These are phyloP conservation scores for Clavispora phyllophila DNA, from an alignment of 805 yeast genomes.

Conservation along the genomic window DNA sequence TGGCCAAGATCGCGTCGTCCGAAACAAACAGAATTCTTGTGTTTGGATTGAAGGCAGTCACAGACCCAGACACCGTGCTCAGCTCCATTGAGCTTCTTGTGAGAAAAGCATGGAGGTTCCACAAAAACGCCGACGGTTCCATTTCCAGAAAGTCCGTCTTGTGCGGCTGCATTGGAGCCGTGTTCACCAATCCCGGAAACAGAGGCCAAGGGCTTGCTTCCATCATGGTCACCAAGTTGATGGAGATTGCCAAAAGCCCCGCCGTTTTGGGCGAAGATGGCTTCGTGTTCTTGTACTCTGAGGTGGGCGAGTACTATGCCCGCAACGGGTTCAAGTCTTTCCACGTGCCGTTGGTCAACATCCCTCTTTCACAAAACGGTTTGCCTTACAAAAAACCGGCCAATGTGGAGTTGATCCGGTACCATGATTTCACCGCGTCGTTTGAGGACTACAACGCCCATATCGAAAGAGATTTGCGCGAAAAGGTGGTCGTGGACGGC, in stretches of 20 bases:
- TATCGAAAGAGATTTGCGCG: slow-evolving; percentile 14
- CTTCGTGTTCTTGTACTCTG: slow-evolving; percentile 36
- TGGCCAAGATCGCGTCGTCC: slow-evolving; percentile 17
- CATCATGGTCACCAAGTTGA: slow-evolving; percentile 35
- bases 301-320: slow-evolving; percentile 39
- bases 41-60: slow-evolving; percentile 19
- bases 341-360: slow-evolving; percentile 28
- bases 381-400: not conserved
- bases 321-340: slow-evolving; percentile 34
- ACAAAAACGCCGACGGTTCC: slow-evolving; percentile 8
- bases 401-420: slow-evolving; percentile 18
- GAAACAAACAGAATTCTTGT: slow-evolving; percentile 18
- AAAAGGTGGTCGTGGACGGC: slow-evolving; percentile 23
- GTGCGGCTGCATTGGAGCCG: slow-evolving; percentile 40
- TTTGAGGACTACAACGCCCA: slow-evolving; percentile 18
- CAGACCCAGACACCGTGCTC: slow-evolving; percentile 18
- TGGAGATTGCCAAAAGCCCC: slow-evolving; percentile 19
- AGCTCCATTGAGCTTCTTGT: slow-evolving; percentile 33
- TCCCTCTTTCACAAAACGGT: slow-evolving; percentile 14
- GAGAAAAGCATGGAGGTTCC: slow-evolving; percentile 25
- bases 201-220: slow-evolving; percentile 35
- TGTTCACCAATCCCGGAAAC: slow-evolving; percentile 32
- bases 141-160: slow-evolving; percentile 16
- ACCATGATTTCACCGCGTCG: slow-evolving; percentile 26
- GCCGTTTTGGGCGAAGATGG: slow-evolving; percentile 26